Conservation (phyloP, 495 filamentous ascomycete species). For the Monascus purpureus region DNA sequence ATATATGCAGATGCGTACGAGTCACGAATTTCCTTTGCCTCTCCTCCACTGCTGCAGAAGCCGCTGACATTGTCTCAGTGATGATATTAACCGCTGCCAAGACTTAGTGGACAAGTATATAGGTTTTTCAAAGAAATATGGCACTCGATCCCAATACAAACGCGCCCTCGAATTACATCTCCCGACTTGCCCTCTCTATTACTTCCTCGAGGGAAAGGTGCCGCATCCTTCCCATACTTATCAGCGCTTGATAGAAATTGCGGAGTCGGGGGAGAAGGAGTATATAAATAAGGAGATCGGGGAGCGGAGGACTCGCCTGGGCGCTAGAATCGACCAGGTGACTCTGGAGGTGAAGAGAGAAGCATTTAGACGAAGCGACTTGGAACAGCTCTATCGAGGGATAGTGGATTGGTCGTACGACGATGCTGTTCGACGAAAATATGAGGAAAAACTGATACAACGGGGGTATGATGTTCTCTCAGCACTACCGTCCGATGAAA, state of each 20-base stretch:
- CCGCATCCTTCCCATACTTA: constrained; percentile 72
- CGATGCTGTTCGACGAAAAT: constrained; percentile 67
- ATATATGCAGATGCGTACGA: constrained; percentile 56
- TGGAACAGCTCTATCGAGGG: constrained; percentile 63
- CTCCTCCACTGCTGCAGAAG: neutral
- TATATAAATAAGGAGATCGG: constrained; percentile 84
- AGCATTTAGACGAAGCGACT: constrained; percentile 50
- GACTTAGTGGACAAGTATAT: constrained; percentile 70
- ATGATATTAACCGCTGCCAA: constrained; percentile 59
- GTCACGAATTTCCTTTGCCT: constrained; percentile 2
- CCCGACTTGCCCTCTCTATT: constrained; percentile 63
- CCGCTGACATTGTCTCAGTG: constrained; percentile 17
- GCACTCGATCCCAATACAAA: constrained; percentile 57
- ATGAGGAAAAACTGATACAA: constrained; percentile 82
- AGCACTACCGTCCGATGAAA: constrained; percentile 48
- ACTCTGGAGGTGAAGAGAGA: constrained; percentile 79
- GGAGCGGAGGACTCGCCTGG: constrained; percentile 75
- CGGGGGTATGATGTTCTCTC: constrained; percentile 64
- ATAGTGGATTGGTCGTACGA: constrained; percentile 84
- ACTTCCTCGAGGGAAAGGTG: constrained; percentile 72
- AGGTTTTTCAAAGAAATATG: constrained; percentile 51
- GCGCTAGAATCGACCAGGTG: constrained; percentile 69
- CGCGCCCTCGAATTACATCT: constrained; percentile 60
- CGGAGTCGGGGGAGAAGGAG: constrained; percentile 78
- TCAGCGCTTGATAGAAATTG: constrained; percentile 67